Conservation (phyloP, 805 yeast species). For the Candida ficus region DNA sequence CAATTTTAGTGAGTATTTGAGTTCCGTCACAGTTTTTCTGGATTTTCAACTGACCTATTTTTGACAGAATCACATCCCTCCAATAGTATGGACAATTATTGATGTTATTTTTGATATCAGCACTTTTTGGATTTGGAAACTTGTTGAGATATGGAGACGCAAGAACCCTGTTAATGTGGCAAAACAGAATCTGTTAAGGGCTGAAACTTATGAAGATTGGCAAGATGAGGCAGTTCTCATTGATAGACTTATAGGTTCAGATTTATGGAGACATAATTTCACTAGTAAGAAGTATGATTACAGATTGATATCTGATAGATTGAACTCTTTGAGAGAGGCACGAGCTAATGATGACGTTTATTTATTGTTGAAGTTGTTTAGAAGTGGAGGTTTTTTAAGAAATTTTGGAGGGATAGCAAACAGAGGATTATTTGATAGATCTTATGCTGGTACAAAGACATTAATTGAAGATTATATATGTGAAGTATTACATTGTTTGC, state of each 20-base stretch:
- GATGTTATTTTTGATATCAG: constrained; percentile 37
- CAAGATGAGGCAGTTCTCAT: constrained; percentile 43
- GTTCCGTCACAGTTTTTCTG: no score
- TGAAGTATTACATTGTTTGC: constrained; percentile 68
- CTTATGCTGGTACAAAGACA: constrained; percentile 84
- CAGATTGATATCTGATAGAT: constrained; percentile 69
- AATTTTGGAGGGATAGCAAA: constrained; percentile 91
- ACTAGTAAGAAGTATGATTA: constrained; percentile 80
- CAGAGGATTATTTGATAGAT: constrained; percentile 68
- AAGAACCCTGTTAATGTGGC: constrained; percentile 44
- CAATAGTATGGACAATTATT: constrained; percentile 34
- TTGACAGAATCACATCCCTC: constrained; percentile 34
- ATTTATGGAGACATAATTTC: constrained; percentile 77
- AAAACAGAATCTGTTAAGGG: constrained; percentile 43
- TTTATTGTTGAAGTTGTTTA: constrained; percentile 55
- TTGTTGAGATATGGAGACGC: constrained; percentile 20
- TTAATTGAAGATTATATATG: constrained; percentile 82
- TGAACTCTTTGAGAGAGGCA: constrained; percentile 57
- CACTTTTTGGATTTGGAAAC: constrained; percentile 35
- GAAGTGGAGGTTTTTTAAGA: constrained; percentile 75
- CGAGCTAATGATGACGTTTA: constrained; percentile 49
- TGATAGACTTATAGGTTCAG: constrained; percentile 48
- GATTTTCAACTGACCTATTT: not conserved
- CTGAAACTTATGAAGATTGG: constrained; percentile 69
- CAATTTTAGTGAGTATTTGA: constrained; percentile 16